Base-by-base conservation (phyloP, 306 rosid species). In the Luffa acutangula region DNA sequence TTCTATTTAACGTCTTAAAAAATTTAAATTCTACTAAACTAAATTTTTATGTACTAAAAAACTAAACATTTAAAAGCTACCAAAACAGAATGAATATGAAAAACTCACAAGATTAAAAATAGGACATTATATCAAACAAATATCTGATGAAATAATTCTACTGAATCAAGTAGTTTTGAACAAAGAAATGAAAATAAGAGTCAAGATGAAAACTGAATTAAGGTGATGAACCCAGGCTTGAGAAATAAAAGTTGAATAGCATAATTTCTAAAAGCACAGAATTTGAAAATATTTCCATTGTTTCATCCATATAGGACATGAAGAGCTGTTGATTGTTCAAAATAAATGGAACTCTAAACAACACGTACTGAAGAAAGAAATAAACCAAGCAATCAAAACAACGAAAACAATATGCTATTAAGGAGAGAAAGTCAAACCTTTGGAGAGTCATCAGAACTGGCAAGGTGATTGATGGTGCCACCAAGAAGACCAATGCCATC, bases 401-500 rank as follows among this genome's bases (percentile, higher is more conserved):
- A 79, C 1, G 39, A 74, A 31, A 74, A 48, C 12, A 48, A 79
- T 2, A 48, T 20, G 39, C 15, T 31, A 42, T 67, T 36, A 42
- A 65, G 81, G 81, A 79, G 78, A 62, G 54, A 72, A 81, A 84
- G 76, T 79, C 76, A 63, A 87, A 95, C 97, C 99, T 91, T 95
- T 45, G 97, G 96, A 74, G 97, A 90, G 52, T 89, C 90, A 79
- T 86, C 84, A 84, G 79, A 78, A 3, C 89, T 88, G 73, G 79
- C 93, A 79, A 91, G 89, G 85, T 88, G 92, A 86, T 86, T 88
- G 85, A 91, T 89, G 88, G 91, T 90, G 81, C 97, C 99, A 79
- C 97, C 97, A 42, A 95, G 97, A 82, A 95, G 85, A 83, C 97
- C 99, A 66, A 90, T 83, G 69, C 99, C 97, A 64, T 95, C 99